phyloP scores from a whole-genome alignment of 1,284 basidiomycete genomes.

The Trametes hirsuta region DNA sequence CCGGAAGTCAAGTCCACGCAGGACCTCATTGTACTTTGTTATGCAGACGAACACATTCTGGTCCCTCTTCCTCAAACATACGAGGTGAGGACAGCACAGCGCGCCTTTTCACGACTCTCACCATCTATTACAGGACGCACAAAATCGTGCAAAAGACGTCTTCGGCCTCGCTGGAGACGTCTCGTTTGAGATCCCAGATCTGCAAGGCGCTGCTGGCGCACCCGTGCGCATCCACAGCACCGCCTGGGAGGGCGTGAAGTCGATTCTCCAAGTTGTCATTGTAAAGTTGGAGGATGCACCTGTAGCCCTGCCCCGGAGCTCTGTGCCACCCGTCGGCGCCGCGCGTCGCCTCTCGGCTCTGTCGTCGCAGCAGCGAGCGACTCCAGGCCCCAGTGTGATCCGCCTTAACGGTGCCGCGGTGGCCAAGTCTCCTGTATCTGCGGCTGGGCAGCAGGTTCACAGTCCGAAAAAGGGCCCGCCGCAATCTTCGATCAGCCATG shows the following conservation, averaged over 20 bases:
- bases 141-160: constrained; percentile 5
- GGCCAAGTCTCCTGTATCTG: too few relatives aligned
- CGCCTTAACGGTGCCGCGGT: neutral
- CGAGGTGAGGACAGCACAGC: constrained; percentile 11
- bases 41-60: constrained; percentile 21
- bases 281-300: constrained; percentile 4
- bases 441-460: neutral
- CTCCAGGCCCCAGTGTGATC: neutral
- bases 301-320: neutral
- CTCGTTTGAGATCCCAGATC: constrained; percentile 28
- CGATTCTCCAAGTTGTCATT: constrained; percentile 21
- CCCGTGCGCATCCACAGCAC: constrained; percentile 28
- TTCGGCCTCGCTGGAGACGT: constrained; percentile 21
- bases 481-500: neutral
- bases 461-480: constrained; percentile 2
- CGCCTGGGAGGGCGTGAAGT: constrained; percentile 28
- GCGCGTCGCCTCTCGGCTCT: neutral
- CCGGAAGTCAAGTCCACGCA: constrained; percentile 14
- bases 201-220: constrained; percentile 24
- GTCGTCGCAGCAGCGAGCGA: constrained; percentile 13
- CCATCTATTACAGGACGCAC: constrained; percentile 13
- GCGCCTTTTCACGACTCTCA: neutral
- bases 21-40: constrained; percentile 26
- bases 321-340: neutral
- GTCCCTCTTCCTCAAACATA: constrained; percentile 24